Evolutionary conservation across 164 flowering plant species (phyloP).

Genomic region (Annona squamosa): DNA sequence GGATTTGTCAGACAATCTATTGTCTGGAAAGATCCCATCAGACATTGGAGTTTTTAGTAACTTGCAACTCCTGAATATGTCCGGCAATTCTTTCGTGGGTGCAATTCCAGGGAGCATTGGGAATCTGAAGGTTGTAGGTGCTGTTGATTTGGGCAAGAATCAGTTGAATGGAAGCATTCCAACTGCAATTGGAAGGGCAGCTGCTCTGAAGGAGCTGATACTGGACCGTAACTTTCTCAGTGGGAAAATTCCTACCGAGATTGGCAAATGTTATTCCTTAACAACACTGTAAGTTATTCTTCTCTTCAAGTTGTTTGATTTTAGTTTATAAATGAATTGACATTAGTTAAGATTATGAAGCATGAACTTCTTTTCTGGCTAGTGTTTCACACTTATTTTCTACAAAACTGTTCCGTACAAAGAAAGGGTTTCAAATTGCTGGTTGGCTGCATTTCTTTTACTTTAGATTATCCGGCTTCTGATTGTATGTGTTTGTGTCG

Average conservation of each 20-base stretch:
- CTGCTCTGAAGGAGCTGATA: slow-evolving; percentile 53
- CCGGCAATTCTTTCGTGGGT: slow-evolving; percentile 57
- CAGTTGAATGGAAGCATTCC: slow-evolving; percentile 71
- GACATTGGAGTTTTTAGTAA: slow-evolving; percentile 41
- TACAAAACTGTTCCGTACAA: neutral
- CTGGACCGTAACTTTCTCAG: slow-evolving; percentile 43
- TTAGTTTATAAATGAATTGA: neutral
- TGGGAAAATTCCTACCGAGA: slow-evolving; percentile 52
- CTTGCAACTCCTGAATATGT: slow-evolving; percentile 56
- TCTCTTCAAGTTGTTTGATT: slow-evolving; percentile 1
- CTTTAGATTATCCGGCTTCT: neutral
- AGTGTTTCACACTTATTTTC: neutral
- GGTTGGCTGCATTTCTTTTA: neutral
- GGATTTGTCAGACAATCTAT: slow-evolving; percentile 60
- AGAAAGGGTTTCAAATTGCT: neutral
- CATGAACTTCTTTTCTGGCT: neutral
- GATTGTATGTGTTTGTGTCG: neutral
- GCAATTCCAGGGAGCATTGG: slow-evolving; percentile 60
- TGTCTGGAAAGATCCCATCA: slow-evolving; percentile 56
- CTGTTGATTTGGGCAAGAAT: slow-evolving; percentile 71
- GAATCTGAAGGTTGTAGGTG: slow-evolving; percentile 40
- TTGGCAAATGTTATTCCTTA: slow-evolving; percentile 55
- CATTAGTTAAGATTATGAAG: neutral
- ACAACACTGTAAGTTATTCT: slow-evolving; percentile 52
- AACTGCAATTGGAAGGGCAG: slow-evolving; percentile 53